A percentile compares a stretch with the other conserved stretches of the same genome.
These are phyloP conservation scores for Dimargaris cristalligena DNA, from an alignment of 192 early-diverging fungal genomes.

Conservation along the genomic window DNA sequence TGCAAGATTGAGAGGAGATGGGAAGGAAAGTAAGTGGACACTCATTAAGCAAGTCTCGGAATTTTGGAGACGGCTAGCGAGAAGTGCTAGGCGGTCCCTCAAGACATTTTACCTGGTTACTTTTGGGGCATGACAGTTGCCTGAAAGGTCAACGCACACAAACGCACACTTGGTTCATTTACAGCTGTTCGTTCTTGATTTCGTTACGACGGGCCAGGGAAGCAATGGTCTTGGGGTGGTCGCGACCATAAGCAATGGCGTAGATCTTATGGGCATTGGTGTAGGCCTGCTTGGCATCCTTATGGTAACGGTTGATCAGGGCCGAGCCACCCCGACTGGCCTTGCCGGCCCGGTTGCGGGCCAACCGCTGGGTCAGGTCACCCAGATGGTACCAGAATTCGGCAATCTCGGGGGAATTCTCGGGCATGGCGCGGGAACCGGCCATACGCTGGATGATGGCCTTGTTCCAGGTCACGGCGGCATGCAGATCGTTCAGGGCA, in stretches of 20 bases:
- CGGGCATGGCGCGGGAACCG: slow-evolving; percentile 27
- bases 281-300: slow-evolving; percentile 23
- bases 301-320: slow-evolving; percentile 23
- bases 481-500: slow-evolving; percentile 15
- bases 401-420: slow-evolving; percentile 37
- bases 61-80: too few species aligned
- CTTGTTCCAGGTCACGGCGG: slow-evolving; percentile 17
- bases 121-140: too few species aligned
- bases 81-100: too few species aligned
- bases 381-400: slow-evolving; percentile 37
- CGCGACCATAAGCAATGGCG: slow-evolving; percentile 20
- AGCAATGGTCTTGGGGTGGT: slow-evolving; percentile 21
- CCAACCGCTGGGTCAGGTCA: slow-evolving; percentile 37
- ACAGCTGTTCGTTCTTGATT: not conserved
- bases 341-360: slow-evolving; percentile 26
- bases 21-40: too few species aligned
- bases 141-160: too few species aligned
- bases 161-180: too few species aligned
- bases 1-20: too few species aligned
- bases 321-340: slow-evolving; percentile 23
- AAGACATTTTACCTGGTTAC: too few species aligned
- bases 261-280: slow-evolving; percentile 14
- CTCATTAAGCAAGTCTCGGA: too few species aligned
- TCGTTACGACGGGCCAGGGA: slow-evolving; percentile 11
- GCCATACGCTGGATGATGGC: slow-evolving; percentile 28